Conservation (phyloP, 805 yeast genomes). For the Scheffersomyces spartinae region DNA sequence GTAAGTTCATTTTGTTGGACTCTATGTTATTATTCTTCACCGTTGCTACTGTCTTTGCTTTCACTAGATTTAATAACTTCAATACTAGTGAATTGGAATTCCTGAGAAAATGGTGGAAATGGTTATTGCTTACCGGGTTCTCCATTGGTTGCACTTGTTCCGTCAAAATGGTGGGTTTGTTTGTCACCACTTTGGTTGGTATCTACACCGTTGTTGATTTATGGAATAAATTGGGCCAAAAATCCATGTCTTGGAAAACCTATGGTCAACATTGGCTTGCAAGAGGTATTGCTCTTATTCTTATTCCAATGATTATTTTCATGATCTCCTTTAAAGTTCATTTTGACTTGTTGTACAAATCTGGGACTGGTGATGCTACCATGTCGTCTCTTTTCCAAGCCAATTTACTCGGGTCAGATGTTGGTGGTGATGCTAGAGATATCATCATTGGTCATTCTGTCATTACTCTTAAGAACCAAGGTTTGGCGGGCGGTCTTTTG, state of each 20-base stretch:
- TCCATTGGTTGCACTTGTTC: constrained; percentile 84
- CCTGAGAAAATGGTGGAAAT: constrained; percentile 82
- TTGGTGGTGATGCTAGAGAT: constrained; percentile 60
- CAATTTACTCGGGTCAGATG: constrained; percentile 52
- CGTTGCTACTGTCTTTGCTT: constrained; percentile 63
- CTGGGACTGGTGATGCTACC: constrained; percentile 74
- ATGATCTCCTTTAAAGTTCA: constrained; percentile 62
- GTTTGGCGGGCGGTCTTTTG: constrained; percentile 33
- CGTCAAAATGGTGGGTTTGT: constrained; percentile 94
- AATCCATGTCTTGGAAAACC: constrained; percentile 33
- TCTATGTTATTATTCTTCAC: constrained; percentile 87
- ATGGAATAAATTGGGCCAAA: constrained; percentile 76
- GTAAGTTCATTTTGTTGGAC: constrained; percentile 83
- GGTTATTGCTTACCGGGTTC: constrained; percentile 78
- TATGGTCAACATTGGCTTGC: constrained; percentile 58
- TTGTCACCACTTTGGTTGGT: constrained; percentile 82
- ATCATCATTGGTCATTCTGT: constrained; percentile 40
- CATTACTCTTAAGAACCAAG: constrained; percentile 30
- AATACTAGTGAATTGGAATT: constrained; percentile 41
- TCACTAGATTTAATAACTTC: constrained; percentile 59
- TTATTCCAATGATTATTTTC: constrained; percentile 54
- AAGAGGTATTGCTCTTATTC: constrained; percentile 49
- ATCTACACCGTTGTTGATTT: constrained; percentile 79
- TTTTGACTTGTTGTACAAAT: constrained; percentile 57
- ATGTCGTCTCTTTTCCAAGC: constrained; percentile 82